Percentiles rank a stretch among this genome's conserved stretches.
These are phyloP conservation scores for Tylopilus orsonianus DNA, from an alignment of 1,284 basidiomycete species.

Conservation along the genomic window DNA sequence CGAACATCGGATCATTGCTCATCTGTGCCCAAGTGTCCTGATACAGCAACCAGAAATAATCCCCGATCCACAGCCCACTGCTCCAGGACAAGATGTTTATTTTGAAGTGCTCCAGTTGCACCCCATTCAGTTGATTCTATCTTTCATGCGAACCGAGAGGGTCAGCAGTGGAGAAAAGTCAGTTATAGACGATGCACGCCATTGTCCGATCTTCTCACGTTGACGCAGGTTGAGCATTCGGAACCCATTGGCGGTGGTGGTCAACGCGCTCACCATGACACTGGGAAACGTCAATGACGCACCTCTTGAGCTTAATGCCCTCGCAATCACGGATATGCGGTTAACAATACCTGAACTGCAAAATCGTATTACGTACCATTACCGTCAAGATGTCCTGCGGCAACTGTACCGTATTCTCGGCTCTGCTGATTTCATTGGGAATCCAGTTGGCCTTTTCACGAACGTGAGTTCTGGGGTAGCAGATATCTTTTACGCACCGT, in stretches of 20 bases:
- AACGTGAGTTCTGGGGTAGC: slow-evolving; percentile 99
- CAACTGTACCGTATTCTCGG: slow-evolving; percentile 97
- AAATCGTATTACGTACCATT: slow-evolving; percentile 87
- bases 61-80: slow-evolving; percentile 70
- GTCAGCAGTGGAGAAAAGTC: slow-evolving; percentile 93
- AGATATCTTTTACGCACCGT: slow-evolving; percentile 99
- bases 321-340: slow-evolving; percentile 94
- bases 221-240: slow-evolving; percentile 69
- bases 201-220: slow-evolving; percentile 8
- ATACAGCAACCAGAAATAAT: slow-evolving; percentile 78
- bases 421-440: slow-evolving; percentile 92
- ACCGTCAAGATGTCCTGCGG: slow-evolving; percentile 89
- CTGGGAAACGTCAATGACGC: slow-evolving; percentile 98
- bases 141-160: slow-evolving; percentile 96
- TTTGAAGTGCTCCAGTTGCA: slow-evolving; percentile 98
- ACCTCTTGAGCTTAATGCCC: slow-evolving; percentile 92
- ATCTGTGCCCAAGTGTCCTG: slow-evolving; percentile 57
- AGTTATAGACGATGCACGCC: slow-evolving; percentile 29
- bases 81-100: slow-evolving; percentile 82
- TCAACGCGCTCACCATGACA: slow-evolving; percentile 97
- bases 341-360: slow-evolving; percentile 84
- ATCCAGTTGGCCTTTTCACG: slow-evolving; percentile 95
- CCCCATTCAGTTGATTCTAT: slow-evolving; percentile 89
- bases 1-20: neutral
- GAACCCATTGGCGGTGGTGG: slow-evolving; percentile 91